A percentile compares a stretch with the other conserved stretches of the same genome.
These are phyloP conservation scores for Phaeosphaeriaceae sp. DNA, from an alignment of 2,329 filamentous ascomycete genomes.

Conservation along the genomic window DNA sequence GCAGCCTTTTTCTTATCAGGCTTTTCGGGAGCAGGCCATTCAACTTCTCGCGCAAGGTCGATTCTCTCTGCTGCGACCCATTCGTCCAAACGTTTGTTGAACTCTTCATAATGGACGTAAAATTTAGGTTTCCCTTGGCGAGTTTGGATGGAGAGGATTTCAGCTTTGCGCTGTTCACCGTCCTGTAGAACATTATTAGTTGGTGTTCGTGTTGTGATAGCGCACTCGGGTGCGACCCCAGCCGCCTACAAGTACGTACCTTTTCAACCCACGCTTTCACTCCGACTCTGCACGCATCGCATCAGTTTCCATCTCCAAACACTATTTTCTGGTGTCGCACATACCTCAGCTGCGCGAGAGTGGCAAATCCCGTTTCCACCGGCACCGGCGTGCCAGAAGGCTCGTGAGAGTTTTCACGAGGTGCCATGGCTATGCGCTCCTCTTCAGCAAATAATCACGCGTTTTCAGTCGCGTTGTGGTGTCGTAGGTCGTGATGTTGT, in stretches of 20 bases:
- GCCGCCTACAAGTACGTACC: constrained; percentile 55
- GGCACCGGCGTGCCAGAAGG: constrained; percentile 63
- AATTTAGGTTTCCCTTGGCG: constrained; percentile 88
- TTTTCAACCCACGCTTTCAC: constrained; percentile 73
- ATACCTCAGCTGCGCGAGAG: constrained; percentile 80
- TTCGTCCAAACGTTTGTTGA: constrained; percentile 90
- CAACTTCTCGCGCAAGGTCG: constrained; percentile 87
- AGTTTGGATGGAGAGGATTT: constrained; percentile 93
- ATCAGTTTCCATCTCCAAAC: constrained; percentile 35
- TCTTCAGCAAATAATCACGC: constrained; percentile 14
- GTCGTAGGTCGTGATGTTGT: constrained; percentile 40
- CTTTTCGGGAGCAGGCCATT: constrained; percentile 94
- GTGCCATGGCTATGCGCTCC: constrained; percentile 56
- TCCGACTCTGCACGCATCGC: constrained; percentile 61
- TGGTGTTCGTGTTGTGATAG: neutral
- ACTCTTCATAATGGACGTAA: constrained; percentile 98
- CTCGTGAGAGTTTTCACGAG: constrained; percentile 62
- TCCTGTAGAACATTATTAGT: constrained; percentile 59
- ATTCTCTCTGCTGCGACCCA: constrained; percentile 87
- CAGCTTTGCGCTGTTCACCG: constrained; percentile 85
- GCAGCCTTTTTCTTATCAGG: constrained; percentile 81
- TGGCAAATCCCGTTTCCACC: constrained; percentile 80
- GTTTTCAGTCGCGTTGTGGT: constrained; percentile 34
- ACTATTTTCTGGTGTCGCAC: constrained; percentile 47
- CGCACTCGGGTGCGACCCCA: neutral